Conservation (phyloP, 768 basidiomycete genomes). For the Podaxis sp. region DNA sequence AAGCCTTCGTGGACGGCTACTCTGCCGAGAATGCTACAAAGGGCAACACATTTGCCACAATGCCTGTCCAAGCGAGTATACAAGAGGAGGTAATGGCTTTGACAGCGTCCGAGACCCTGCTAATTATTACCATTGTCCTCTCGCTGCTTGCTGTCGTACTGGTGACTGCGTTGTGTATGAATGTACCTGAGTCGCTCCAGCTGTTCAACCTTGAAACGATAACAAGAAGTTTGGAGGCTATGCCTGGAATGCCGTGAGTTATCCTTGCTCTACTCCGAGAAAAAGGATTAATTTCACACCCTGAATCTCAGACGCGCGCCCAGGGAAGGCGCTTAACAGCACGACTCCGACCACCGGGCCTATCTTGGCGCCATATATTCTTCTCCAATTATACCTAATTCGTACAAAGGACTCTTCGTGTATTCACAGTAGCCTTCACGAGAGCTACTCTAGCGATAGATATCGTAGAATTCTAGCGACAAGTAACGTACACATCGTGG, state of each 20-base stretch:
- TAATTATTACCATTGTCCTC: neutral
- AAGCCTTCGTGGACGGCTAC: conserved; percentile 1
- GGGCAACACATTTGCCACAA: neutral
- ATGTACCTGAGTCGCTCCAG: neutral
- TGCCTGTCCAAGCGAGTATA: neutral
- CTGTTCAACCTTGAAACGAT: neutral
- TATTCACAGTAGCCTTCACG: no score
- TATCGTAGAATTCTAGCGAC: neutral
- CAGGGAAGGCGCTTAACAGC: no score
- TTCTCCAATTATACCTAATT: no score
- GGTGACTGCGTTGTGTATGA: neutral
- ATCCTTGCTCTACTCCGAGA: neutral
- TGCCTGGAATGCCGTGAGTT: neutral
- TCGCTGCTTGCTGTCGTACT: neutral
- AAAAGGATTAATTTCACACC: no score
- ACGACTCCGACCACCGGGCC: no score
- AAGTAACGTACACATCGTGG: neutral
- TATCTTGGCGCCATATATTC: no score
- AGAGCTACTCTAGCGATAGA: no score
- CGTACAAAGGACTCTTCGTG: no score
- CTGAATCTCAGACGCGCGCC: no score
- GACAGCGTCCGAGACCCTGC: neutral
- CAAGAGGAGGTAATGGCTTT: conserved; percentile 1
- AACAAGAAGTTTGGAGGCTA: neutral
- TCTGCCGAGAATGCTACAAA: neutral